Conservation (phyloP, 1,284 basidiomycete species). For the Sanghuangporus baumii region DNA sequence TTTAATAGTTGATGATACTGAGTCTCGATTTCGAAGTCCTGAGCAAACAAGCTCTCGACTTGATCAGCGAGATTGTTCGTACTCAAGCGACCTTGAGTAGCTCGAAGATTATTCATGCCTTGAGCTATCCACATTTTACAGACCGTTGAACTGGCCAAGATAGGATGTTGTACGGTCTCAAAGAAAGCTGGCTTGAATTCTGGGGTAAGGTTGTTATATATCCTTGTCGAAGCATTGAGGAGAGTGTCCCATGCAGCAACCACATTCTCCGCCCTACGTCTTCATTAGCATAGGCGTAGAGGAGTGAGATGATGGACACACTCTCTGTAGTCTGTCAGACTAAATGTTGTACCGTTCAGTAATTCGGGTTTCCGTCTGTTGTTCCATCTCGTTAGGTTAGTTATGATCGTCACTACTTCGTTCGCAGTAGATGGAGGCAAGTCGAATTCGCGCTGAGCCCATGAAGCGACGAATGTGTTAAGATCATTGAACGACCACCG, state of each 20-base stretch:
- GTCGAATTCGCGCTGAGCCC: constrained; percentile 66
- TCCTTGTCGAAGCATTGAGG: constrained; percentile 41
- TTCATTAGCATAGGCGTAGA: background rate
- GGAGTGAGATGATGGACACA: constrained; percentile 27
- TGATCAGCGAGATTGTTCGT: constrained; percentile 52
- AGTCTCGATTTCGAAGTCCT: constrained; percentile 52
- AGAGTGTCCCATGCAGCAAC: constrained; percentile 45
- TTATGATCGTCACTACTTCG: constrained; percentile 46
- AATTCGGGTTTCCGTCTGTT: constrained; percentile 63
- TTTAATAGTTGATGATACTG: constrained; percentile 55
- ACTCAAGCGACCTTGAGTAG: constrained; percentile 58
- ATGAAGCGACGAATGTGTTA: constrained; percentile 44
- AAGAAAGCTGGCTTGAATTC: constrained; percentile 55
- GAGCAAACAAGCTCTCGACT: constrained; percentile 51
- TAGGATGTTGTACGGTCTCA: constrained; percentile 62
- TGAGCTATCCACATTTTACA: constrained; percentile 52
- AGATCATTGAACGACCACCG: constrained; percentile 49
- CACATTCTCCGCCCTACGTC: constrained; percentile 51
- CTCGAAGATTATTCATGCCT: constrained; percentile 55
- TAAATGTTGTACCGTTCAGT: constrained; percentile 56
- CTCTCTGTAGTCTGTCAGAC: constrained; percentile 63
- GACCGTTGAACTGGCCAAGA: constrained; percentile 52
- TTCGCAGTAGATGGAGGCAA: constrained; percentile 33
- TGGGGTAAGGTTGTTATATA: constrained; percentile 48
- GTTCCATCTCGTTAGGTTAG: constrained; percentile 57